Evolutionary conservation across 768 basidiomycete species (phyloP), one percentile per base, ranked within the genome.

Genomic region (Lactarius indigo): DNA sequence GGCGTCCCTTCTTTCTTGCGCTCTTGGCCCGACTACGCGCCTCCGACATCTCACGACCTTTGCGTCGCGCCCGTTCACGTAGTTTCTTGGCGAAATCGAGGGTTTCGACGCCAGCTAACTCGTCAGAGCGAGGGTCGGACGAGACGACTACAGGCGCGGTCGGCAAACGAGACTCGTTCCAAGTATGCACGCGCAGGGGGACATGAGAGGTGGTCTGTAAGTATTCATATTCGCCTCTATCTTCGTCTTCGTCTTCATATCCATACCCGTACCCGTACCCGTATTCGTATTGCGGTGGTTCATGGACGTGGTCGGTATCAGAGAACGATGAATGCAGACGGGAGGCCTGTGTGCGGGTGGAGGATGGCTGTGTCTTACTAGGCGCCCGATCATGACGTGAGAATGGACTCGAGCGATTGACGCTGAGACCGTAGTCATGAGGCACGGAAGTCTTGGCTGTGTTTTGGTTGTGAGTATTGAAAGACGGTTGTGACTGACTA

Each of bases 11-110:
- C 39, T 23, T 52, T 20, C 5, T 61, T 5, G 66, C 61, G n/a
- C 13, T 44, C 57, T 37, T 67, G 23, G 50, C 66, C 23, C 12
- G 50, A 20, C n/a, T 41, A 3, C 30, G 57, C 3, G 61, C 65
- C 0, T 58, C n/a, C 0, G 0, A 5, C 58, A 63, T 64, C 42
- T 64, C 28, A 20, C 31, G 41, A 23, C 26, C 1, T 5, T 28
- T 30, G 33, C 33, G 39, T 31, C 31, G 62, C 18, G 62, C 66
- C 30, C 20, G 18, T 2, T 56, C 42, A 15, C 66, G 57, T 35
- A 68, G 54, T 23, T 59, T 28, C 6, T n/a, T 37, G 13, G 62
- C 62, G 10, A 6, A 28, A 1, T 44, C n/a, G 28, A 18, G 17
- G 8, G 20, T 13, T 17, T 64, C 31, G 20, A 10, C 26, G 3